Conservation (phyloP, 768 basidiomycete genomes). For the Leucosporidium creatinivorum region DNA sequence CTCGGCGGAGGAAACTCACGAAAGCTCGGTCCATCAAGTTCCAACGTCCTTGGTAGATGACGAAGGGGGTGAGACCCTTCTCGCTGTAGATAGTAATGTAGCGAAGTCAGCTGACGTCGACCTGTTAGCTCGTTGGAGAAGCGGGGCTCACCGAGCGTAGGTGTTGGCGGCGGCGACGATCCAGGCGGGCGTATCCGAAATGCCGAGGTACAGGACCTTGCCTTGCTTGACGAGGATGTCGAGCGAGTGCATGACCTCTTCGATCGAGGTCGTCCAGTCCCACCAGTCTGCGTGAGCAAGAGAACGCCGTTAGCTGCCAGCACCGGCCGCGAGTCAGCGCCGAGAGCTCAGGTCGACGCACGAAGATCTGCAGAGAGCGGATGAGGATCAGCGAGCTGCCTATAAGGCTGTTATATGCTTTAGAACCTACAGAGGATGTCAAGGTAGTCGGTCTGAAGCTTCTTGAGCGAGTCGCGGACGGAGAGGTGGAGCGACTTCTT, state of each 20-base stretch:
- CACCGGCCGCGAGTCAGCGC: too few relatives aligned
- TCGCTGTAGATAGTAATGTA: neutral
- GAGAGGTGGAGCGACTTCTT: too few relatives aligned
- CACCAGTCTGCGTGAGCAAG: conserved; percentile 40
- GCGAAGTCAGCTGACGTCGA: conserved; percentile 49
- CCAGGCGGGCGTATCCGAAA: conserved; percentile 50
- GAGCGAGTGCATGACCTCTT: conserved; percentile 55
- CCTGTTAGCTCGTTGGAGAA: conserved; percentile 46
- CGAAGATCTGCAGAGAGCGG: too few relatives aligned
- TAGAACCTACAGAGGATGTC: conserved; percentile 45
- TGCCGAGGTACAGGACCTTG: conserved; percentile 51
- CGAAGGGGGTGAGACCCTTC: neutral
- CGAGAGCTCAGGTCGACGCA: too few relatives aligned
- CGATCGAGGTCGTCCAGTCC: conserved; percentile 41
- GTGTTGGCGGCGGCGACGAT: conserved; percentile 50
- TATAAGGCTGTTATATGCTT: too few relatives aligned
- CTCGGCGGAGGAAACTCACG: too few relatives aligned
- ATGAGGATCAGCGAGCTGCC: neutral
- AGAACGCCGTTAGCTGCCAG: too few relatives aligned
- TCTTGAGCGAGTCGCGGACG: conserved; percentile 48
- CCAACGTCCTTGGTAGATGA: neutral
- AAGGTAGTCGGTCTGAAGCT: conserved; percentile 55
- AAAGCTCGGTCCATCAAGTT: conserved; percentile 2
- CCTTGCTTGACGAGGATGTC: conserved; percentile 51
- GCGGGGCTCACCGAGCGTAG: conserved; percentile 49